Percentiles rank a stretch among this genome's conserved stretches.
These are phyloP conservation scores for Pythium dissimile DNA, from an alignment of 352 stramenopile species.

Conservation along the genomic window DNA sequence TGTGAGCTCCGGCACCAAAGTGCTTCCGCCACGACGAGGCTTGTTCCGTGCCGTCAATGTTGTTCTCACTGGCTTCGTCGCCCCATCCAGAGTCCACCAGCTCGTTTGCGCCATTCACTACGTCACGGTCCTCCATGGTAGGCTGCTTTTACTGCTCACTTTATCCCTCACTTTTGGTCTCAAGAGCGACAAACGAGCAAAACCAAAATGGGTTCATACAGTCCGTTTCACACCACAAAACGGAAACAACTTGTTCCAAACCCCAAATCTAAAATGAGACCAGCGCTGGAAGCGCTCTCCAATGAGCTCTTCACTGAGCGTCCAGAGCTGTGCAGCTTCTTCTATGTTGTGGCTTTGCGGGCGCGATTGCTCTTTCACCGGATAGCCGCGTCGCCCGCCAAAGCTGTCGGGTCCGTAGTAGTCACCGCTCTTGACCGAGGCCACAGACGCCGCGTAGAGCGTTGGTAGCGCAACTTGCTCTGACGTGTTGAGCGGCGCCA, in stretches of 20 bases:
- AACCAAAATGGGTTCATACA: slow-evolving; percentile 4
- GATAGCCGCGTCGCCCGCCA: slow-evolving; percentile 4
- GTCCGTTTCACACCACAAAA: slow-evolving; percentile 9
- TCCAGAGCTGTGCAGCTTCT: slow-evolving; percentile 6
- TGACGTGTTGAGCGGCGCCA: slow-evolving; percentile 20
- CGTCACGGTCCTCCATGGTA: slow-evolving; percentile 6
- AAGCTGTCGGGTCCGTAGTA: slow-evolving; percentile 36
- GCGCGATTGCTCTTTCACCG: slow-evolving; percentile 10
- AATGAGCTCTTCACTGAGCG: slow-evolving; percentile 8
- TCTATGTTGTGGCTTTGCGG: slow-evolving; percentile 10
- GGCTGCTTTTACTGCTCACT: too few relatives aligned
- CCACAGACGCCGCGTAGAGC: slow-evolving; percentile 26
- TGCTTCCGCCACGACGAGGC: slow-evolving; percentile 7
- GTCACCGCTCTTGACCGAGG: slow-evolving; percentile 16
- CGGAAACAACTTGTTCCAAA: too few relatives aligned
- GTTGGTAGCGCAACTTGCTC: slow-evolving; percentile 24
- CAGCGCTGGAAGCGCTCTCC: not conserved
- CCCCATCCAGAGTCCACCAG: slow-evolving; percentile 29
- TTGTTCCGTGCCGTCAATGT: slow-evolving; percentile 8
- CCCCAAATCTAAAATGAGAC: not conserved
- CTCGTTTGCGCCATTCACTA: not conserved
- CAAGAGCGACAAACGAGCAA: not conserved
- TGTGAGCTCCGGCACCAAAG: slow-evolving; percentile 5
- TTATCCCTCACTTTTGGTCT: not conserved
- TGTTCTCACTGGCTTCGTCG: too few relatives aligned